Conservation (phyloP, 768 basidiomycete species). For the Steccherinum ochraceum region DNA sequence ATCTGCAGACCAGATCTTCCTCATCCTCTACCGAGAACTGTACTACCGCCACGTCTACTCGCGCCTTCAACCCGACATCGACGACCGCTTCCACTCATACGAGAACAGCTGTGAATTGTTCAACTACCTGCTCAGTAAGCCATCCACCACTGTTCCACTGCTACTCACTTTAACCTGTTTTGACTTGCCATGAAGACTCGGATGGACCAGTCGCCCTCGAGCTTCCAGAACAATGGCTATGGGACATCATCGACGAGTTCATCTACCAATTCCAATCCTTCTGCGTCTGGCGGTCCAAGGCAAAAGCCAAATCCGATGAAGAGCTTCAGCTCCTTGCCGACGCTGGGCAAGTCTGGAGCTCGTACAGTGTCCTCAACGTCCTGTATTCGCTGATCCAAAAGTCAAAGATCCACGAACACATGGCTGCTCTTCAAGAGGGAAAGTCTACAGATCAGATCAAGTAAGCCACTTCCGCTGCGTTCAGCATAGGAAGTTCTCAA, state of each 20-base stretch:
- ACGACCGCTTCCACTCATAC: slow-evolving; percentile 97
- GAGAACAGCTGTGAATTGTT: slow-evolving; percentile 98
- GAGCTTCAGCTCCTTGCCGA: slow-evolving; percentile 80
- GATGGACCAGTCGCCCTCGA: slow-evolving; percentile 91
- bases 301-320: slow-evolving; percentile 83
- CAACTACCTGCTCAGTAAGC: slow-evolving; percentile 91
- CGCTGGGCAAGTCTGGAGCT: slow-evolving; percentile 86
- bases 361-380: slow-evolving; percentile 97
- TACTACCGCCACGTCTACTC: slow-evolving; percentile 97
- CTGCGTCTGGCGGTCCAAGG: slow-evolving; percentile 84
- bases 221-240: slow-evolving; percentile 95
- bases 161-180: neutral
- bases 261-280: slow-evolving; percentile 99
- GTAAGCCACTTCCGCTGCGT: slow-evolving; percentile 37
- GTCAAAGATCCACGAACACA: slow-evolving; percentile 90
- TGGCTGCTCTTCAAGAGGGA: slow-evolving; percentile 74
- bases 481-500: neutral
- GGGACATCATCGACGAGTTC: slow-evolving; percentile 97
- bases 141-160: neutral
- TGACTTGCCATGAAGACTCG: no score
- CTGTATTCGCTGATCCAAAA: slow-evolving; percentile 98
- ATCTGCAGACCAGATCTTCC: slow-evolving; percentile 73
- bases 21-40: slow-evolving; percentile 93
- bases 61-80: slow-evolving; percentile 88
- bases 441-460: slow-evolving; percentile 78